These are phyloP conservation scores for Meira miltonrushii DNA, from an alignment of 1,284 basidiomycete genomes.

Conservation along the genomic window DNA sequence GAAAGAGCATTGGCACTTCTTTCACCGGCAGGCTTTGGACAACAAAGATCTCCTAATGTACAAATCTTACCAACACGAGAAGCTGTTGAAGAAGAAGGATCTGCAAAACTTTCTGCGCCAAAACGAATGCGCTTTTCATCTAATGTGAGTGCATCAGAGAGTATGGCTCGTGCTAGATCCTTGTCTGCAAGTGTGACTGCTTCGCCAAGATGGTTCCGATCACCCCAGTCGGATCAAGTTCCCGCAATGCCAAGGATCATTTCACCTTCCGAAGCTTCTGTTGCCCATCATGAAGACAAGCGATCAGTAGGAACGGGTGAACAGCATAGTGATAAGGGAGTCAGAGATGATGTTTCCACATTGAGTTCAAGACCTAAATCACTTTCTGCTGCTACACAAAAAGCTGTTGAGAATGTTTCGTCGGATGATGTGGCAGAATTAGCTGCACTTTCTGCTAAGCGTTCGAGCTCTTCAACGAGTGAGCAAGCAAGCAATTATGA, in stretches of 20 bases:
- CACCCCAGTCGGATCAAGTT: neutral
- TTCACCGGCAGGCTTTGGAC: slow-evolving; percentile 20
- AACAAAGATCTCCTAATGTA: neutral
- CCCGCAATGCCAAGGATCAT: neutral
- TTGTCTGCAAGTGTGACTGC: slow-evolving; percentile 38
- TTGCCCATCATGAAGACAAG: no score
- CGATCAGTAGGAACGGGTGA: no score
- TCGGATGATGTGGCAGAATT: slow-evolving; percentile 7
- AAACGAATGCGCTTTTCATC: slow-evolving; percentile 14
- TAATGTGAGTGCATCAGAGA: slow-evolving; percentile 22
- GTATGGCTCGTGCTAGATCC: slow-evolving; percentile 30
- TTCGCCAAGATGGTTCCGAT: slow-evolving; percentile 33
- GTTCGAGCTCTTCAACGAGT: neutral
- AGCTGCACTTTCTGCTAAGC: neutral
- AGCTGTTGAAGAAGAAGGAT: neutral
- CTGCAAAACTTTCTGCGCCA: slow-evolving; percentile 15
- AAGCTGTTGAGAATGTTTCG: slow-evolving; percentile 2
- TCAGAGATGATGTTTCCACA: neutral
- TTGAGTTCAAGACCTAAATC: slow-evolving; percentile 27
- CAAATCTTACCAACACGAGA: neutral
- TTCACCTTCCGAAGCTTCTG: no score
- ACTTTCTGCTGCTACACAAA: slow-evolving; percentile 21
- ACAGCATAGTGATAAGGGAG: neutral
- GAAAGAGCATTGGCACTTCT: slow-evolving; percentile 35
- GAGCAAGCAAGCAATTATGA: neutral